Percentiles rank a stretch among this genome's conserved stretches.
Conservation (phyloP, 495 filamentous ascomycete species). For the Hypoxylon rickii region DNA sequence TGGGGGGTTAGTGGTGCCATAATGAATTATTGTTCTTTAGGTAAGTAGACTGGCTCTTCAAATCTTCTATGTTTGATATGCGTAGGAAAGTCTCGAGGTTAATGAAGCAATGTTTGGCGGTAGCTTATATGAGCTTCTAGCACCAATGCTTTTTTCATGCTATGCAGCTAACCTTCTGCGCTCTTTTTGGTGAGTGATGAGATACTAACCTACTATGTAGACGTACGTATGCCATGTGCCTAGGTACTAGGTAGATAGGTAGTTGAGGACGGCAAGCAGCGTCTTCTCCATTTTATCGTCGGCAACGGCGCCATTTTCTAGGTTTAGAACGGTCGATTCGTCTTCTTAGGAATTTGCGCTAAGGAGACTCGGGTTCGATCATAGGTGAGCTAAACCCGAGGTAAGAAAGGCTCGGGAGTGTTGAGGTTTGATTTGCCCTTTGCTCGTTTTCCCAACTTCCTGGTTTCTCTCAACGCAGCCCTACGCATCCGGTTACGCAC, state of each 20-base stretch:
- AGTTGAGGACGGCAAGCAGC: not conserved
- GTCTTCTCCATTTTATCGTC: slow-evolving; percentile 10
- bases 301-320: slow-evolving; percentile 15
- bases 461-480: slow-evolving; percentile 28
- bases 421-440: not conserved
- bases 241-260: not conserved
- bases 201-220: no score
- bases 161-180: no score
- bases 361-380: no score
- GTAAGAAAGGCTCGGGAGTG: slow-evolving; percentile 1
- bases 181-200: no score
- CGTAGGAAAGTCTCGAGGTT: slow-evolving; percentile 4
- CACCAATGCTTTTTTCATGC: no score
- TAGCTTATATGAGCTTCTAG: not conserved
- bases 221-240: not conserved
- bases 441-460: slow-evolving; percentile 9
- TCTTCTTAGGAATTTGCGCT: not conserved
- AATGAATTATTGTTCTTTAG: slow-evolving; percentile 7
- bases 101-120: slow-evolving; percentile 2
- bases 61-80: not conserved
- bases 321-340: no score
- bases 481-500: slow-evolving; percentile 35
- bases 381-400: slow-evolving; percentile 17
- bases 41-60: slow-evolving; percentile 17
- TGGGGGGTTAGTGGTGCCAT: slow-evolving; percentile 56